A percentile compares a stretch with the other conserved stretches of the same genome.
Evolutionary conservation across 2,329 filamentous ascomycete genomes (phyloP).

Genomic region (Neoscytalidium dimidiatum): DNA sequence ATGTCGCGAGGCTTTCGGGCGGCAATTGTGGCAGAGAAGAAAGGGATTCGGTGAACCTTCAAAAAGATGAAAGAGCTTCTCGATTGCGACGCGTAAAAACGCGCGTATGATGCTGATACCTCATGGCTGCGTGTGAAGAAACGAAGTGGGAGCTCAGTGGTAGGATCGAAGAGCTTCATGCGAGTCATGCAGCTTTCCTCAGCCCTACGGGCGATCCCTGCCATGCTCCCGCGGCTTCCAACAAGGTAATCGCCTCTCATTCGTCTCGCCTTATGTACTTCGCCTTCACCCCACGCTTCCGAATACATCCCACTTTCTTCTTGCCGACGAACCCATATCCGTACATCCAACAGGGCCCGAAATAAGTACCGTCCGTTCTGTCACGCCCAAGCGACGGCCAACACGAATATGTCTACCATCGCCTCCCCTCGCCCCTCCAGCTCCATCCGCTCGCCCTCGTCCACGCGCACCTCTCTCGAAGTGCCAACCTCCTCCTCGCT

Average conservation of each 20-base stretch:
- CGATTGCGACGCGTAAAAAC: not conserved
- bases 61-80: too few relatives aligned
- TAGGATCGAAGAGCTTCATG: not conserved
- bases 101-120: not conserved
- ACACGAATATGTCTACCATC: conserved; percentile 61
- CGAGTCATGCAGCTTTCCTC: conserved; percentile 16
- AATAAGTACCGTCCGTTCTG: not conserved
- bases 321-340: too few relatives aligned
- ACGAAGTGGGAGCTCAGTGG: not conserved
- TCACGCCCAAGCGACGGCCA: not conserved
- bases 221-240: not conserved
- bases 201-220: conserved; percentile 19
- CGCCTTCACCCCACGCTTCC: too few relatives aligned
- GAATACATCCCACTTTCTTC: too few relatives aligned
- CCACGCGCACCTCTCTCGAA: conserved; percentile 72
- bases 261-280: too few relatives aligned
- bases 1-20: not conserved
- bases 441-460: conserved; percentile 68
- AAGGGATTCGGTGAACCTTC: too few relatives aligned
- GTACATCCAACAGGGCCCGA: too few relatives aligned
- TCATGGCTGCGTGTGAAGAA: not conserved
- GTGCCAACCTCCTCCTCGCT: conserved; percentile 38
- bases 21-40: not conserved
- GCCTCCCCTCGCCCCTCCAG: conserved; percentile 61
- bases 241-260: not conserved